Evolutionary conservation across 768 basidiomycete genomes (phyloP).

Genomic region (Agrocybe pediades): DNA sequence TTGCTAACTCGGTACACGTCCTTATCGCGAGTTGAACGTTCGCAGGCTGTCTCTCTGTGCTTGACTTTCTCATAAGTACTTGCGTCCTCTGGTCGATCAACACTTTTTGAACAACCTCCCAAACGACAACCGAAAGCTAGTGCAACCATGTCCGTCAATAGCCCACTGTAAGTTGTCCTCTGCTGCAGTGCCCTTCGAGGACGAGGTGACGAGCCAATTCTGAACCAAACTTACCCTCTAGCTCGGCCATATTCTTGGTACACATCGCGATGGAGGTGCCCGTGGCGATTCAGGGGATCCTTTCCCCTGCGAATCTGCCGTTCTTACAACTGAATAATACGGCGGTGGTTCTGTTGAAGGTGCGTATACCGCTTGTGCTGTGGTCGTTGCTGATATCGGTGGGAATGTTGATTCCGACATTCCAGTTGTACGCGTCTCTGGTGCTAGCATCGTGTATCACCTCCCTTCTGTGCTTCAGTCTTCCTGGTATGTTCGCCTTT

Average conservation of each 20-base stretch:
- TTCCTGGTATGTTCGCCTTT: constrained; percentile 61
- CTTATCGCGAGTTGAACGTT: too few relatives aligned
- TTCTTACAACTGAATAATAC: constrained; percentile 86
- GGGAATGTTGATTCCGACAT: background rate
- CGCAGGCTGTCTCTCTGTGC: too few relatives aligned
- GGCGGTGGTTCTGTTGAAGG: constrained; percentile 74
- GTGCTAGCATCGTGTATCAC: constrained; percentile 61
- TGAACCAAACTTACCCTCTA: background rate
- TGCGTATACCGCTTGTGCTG: constrained; percentile 25
- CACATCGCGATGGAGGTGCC: constrained; percentile 83
- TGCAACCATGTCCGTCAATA: background rate
- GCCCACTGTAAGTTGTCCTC: background rate
- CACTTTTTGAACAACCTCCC: background rate
- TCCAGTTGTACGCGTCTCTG: constrained; percentile 70
- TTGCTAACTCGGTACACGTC: too few relatives aligned
- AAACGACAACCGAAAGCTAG: background rate
- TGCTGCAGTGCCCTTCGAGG: too few relatives aligned
- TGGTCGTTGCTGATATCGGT: background rate
- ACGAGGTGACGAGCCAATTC: background rate
- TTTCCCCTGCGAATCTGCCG: constrained; percentile 61
- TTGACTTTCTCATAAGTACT: too few relatives aligned
- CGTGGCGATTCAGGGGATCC: constrained; percentile 74
- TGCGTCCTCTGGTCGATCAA: too few relatives aligned
- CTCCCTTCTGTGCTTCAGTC: constrained; percentile 61
- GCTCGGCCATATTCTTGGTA: constrained; percentile 67